Percentiles rank a stretch among this genome's conserved stretches.
Evolutionary conservation across 2,329 filamentous ascomycete genomes (phyloP).

Genomic region (Nannizziopsis barbatae): DNA sequence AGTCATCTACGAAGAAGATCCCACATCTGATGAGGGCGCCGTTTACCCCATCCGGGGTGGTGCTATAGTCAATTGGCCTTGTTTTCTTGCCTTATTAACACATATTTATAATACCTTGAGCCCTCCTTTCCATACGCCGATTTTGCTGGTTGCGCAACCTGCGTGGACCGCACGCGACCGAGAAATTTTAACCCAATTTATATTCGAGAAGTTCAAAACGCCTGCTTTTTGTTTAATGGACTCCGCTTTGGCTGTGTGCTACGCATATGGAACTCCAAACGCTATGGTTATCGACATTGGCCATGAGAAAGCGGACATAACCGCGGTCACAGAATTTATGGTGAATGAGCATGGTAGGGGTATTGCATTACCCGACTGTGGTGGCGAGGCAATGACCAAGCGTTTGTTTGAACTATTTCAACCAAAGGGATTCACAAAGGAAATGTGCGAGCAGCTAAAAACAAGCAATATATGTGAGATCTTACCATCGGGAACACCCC

Average conservation of each 20-base stretch:
- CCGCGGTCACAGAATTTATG: conserved; percentile 72
- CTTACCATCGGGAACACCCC: conserved; percentile 42
- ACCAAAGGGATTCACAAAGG: conserved; percentile 45
- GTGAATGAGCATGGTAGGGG: conserved; percentile 59
- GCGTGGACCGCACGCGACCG: conserved; percentile 81
- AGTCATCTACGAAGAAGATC: conserved; percentile 73
- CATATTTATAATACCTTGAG: conserved; percentile 84
- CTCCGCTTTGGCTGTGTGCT: conserved; percentile 68
- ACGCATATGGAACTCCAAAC: conserved; percentile 68
- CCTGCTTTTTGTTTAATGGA: conserved; percentile 86
- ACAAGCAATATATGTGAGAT: conserved; percentile 53
- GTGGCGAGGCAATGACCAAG: conserved; percentile 77
- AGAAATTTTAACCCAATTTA: conserved; percentile 80
- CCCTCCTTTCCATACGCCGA: conserved; percentile 85
- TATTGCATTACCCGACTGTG: conserved; percentile 54
- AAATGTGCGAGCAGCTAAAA: conserved; percentile 57
- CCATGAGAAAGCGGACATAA: conserved; percentile 83
- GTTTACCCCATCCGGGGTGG: conserved; percentile 76
- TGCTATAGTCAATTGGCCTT: conserved; percentile 77
- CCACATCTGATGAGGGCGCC: conserved; percentile 75
- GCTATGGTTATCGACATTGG: conserved; percentile 87
- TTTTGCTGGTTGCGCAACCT: conserved; percentile 80
- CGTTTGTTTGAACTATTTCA: conserved; percentile 56
- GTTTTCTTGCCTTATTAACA: conserved; percentile 84
- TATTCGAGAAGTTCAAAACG: conserved; percentile 95